Conservation (phyloP, 192 early-diverging fungal genomes). For the Coemansia sp. region DNA sequence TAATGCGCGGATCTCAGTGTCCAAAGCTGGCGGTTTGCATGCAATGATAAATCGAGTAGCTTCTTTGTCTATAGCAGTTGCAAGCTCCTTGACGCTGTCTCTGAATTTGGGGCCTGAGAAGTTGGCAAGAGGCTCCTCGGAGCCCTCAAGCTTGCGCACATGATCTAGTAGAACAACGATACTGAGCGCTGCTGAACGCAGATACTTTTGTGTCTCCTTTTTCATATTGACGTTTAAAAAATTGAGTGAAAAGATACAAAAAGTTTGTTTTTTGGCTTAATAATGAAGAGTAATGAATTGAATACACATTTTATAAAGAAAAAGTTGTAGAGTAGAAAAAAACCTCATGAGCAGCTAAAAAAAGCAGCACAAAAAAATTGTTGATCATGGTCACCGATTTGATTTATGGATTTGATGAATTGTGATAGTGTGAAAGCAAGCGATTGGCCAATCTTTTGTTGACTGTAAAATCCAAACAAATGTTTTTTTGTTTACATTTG, state of each 20-base stretch:
- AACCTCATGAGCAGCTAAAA: background rate
- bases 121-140: conserved; percentile 11
- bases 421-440: background rate
- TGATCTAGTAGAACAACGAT: conserved; percentile 34
- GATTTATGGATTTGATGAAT: background rate
- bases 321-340: background rate
- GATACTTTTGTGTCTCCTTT: conserved; percentile 33
- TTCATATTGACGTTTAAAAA: conserved; percentile 15
- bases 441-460: background rate
- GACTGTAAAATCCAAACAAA: background rate
- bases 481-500: too few relatives aligned
- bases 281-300: too few relatives aligned
- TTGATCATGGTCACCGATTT: background rate
- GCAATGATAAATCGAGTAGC: conserved; percentile 49
- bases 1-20: conserved; percentile 28
- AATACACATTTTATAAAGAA: background rate
- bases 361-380: background rate
- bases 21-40: conserved; percentile 45
- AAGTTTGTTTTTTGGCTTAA: background rate
- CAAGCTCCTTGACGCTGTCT: conserved; percentile 25
- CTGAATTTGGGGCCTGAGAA: conserved; percentile 34
- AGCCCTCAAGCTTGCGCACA: conserved; percentile 30
- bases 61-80: conserved; percentile 45
- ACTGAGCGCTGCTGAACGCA: conserved; percentile 29
- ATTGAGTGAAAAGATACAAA: conserved; percentile 5